Evolutionary conservation across 2,329 filamentous ascomycete species (phyloP).

Genomic region (Diatrype stigma): DNA sequence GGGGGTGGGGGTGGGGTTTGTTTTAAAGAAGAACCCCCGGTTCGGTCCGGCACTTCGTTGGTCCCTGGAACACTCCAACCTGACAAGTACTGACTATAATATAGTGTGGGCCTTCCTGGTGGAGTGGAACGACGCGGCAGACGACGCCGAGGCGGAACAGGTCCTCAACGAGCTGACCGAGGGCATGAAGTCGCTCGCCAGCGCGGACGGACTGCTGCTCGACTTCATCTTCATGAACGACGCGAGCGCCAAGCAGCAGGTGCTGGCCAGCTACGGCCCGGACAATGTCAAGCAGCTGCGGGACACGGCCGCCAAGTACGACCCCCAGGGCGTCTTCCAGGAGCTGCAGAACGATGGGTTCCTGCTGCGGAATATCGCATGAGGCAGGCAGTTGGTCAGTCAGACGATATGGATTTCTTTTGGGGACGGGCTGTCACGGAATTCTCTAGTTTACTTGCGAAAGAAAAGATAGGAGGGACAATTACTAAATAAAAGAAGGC

Average conservation of each 20-base stretch:
- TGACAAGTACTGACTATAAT: no score
- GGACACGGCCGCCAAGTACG: slow-evolving; percentile 3
- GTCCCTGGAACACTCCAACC: no score
- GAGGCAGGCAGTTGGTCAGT: no score
- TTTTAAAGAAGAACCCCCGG: no score
- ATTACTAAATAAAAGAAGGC: no score
- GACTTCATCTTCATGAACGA: slow-evolving; percentile 5
- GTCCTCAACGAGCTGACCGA: not conserved
- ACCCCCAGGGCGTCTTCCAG: slow-evolving; percentile 9
- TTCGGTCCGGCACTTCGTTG: no score
- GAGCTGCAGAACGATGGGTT: slow-evolving; percentile 2
- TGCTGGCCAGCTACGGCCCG: slow-evolving; percentile 6
- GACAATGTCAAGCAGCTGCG: slow-evolving; percentile 1
- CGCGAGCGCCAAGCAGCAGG: slow-evolving; percentile 3
- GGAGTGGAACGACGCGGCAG: not conserved
- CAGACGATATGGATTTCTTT: no score
- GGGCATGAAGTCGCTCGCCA: not conserved
- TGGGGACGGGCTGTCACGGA: no score
- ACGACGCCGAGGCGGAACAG: not conserved
- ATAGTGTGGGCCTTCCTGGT: not conserved
- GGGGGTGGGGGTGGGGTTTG: no score
- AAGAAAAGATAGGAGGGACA: no score
- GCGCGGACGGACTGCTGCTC: not conserved
- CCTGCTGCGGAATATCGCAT: not conserved
- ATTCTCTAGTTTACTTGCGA: no score